phyloP scores from a whole-genome alignment of 768 basidiomycete species.

The Psilocybe cyanescens region DNA sequence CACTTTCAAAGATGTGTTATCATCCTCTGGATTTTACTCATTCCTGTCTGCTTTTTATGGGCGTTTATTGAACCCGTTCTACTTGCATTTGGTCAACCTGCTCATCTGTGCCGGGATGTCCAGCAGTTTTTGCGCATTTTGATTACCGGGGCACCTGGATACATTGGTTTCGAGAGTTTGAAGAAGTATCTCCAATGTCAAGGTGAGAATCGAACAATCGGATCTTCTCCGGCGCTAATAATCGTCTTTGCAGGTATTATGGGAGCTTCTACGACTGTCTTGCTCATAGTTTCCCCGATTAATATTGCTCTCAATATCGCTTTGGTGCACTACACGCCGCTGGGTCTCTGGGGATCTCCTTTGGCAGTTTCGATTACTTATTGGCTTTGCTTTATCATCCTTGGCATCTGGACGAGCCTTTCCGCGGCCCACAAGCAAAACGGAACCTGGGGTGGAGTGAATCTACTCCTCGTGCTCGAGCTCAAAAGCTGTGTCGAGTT shows the following conservation, averaged over 20 bases:
- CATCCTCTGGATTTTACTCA: conserved; percentile 63
- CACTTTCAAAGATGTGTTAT: conserved; percentile 74
- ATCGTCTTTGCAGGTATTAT: conserved; percentile 60
- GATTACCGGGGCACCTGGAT: conserved; percentile 68
- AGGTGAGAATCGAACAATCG: conserved; percentile 42
- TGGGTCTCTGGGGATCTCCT: conserved; percentile 70
- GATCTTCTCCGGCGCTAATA: not conserved
- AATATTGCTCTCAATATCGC: conserved; percentile 63
- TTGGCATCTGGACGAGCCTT: conserved; percentile 50
- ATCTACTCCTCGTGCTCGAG: conserved; percentile 48
- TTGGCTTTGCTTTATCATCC: conserved; percentile 65
- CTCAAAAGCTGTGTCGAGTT: conserved; percentile 55
- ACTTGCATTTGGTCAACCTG: conserved; percentile 64
- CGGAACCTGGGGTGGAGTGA: conserved; percentile 67
- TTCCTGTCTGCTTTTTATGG: conserved; percentile 70
- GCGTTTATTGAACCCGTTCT: conserved; percentile 65
- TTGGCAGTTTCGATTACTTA: conserved; percentile 70
- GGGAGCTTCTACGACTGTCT: conserved; percentile 68
- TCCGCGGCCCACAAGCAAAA: conserved; percentile 60
- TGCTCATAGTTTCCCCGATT: conserved; percentile 66
- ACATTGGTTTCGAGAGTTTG: conserved; percentile 75
- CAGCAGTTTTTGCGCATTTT: conserved; percentile 69
- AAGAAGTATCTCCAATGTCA: conserved; percentile 85
- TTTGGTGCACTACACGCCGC: conserved; percentile 65
- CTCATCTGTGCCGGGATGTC: conserved; percentile 57